Evolutionary conservation across 805 yeast genomes (phyloP).

Genomic region (Isabelozyma gotoi): DNA sequence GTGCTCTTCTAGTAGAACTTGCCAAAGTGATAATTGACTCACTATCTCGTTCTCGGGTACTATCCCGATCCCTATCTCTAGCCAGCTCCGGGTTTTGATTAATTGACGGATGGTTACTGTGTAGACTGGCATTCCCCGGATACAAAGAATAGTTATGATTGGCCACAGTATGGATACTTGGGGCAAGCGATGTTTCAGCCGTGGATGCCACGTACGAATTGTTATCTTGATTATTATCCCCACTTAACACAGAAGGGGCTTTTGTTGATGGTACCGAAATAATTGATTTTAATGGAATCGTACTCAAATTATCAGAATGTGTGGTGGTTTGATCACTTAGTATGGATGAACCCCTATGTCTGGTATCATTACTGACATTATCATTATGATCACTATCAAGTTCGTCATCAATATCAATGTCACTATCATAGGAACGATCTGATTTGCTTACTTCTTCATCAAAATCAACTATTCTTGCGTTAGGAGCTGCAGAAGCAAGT

Average conservation of each 20-base stretch:
- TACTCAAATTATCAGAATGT: constrained; percentile 42
- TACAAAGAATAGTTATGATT: background rate
- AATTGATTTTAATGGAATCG: constrained; percentile 48
- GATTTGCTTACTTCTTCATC: constrained; percentile 9
- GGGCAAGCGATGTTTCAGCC: constrained; percentile 51
- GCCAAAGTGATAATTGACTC: constrained; percentile 46
- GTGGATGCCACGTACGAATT: constrained; percentile 42
- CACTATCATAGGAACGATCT: background rate
- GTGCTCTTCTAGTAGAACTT: constrained; percentile 34
- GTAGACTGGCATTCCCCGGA: constrained; percentile 1
- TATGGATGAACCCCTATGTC: constrained; percentile 5
- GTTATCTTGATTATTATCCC: constrained; percentile 25
- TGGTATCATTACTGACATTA: constrained; percentile 4
- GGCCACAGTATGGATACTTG: constrained; percentile 25
- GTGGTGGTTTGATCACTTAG: constrained; percentile 17
- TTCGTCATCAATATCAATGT: constrained; percentile 2
- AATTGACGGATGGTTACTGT: constrained; percentile 3
- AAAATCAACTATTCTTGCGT: constrained; percentile 7
- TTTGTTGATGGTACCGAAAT: constrained; percentile 40
- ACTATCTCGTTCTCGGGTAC: constrained; percentile 34
- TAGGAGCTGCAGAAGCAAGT: background rate
- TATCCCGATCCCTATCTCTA: constrained; percentile 7
- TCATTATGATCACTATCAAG: constrained; percentile 5
- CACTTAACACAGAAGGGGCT: constrained; percentile 39
- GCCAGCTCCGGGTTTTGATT: constrained; percentile 7